These are phyloP conservation scores for Pleodorina starrii DNA, from an alignment of 139 green algal species.

Conservation along the genomic window DNA sequence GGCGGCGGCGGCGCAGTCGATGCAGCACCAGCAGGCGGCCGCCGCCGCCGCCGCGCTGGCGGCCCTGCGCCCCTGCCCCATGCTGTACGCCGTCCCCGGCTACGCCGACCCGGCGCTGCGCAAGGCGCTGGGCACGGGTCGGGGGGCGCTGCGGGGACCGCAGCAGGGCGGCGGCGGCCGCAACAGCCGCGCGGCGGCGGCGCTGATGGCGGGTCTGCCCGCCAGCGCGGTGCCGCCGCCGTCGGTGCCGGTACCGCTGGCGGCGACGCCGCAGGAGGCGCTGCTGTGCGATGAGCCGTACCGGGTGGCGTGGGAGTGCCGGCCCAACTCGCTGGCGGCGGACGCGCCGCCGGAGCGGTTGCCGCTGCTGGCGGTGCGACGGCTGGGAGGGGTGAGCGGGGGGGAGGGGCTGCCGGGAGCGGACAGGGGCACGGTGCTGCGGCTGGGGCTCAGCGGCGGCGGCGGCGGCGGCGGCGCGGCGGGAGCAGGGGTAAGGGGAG, in stretches of 20 bases:
- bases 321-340: conserved; percentile 32
- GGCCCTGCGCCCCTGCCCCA: conserved; percentile 19
- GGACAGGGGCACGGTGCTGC: conserved; percentile 26
- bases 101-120: conserved; percentile 30
- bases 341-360: conserved; percentile 39
- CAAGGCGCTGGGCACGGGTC: conserved; percentile 28
- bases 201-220: conserved; percentile 13
- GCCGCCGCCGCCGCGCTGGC: conserved; percentile 2
- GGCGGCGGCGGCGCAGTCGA: not conserved
- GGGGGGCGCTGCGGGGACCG: not conserved
- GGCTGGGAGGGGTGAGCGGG: not conserved
- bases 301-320: conserved; percentile 45
- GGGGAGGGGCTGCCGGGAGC: not conserved
- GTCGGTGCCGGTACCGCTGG: conserved; percentile 43
- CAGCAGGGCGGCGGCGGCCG: not conserved
- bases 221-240: conserved; percentile 19
- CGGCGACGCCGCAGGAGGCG: not conserved
- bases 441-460: conserved; percentile 21
- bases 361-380: conserved; percentile 42
- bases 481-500: too few relatives aligned
- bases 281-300: conserved; percentile 46
- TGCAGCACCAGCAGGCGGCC: conserved; percentile 11
- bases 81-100: conserved; percentile 35
- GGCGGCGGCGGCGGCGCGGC: too few relatives aligned
- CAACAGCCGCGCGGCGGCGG: conserved; percentile 8